Evolutionary conservation across 2,329 filamentous ascomycete genomes (phyloP).

Genomic region (Calycina marina): DNA sequence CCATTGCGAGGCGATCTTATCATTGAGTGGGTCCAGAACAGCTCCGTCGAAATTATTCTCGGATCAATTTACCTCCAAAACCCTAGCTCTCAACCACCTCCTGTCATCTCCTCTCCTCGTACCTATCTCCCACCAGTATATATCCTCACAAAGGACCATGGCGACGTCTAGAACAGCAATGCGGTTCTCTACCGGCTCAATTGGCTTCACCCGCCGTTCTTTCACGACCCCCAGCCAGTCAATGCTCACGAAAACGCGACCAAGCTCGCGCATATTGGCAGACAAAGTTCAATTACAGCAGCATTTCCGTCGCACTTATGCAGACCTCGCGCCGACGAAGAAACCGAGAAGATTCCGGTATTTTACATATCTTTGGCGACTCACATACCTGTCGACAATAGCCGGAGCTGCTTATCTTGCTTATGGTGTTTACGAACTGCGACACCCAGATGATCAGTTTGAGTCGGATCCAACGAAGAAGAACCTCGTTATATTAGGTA

Average conservation of each 20-base stretch:
- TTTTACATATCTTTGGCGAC: conserved; percentile 70
- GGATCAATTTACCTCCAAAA: no score
- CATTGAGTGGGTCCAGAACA: no score
- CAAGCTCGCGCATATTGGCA: conserved; percentile 12
- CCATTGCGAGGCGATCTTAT: no score
- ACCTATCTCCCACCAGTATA: not conserved
- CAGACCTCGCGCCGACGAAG: conserved; percentile 27
- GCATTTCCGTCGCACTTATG: conserved; percentile 30
- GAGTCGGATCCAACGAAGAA: conserved; percentile 81
- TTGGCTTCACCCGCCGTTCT: conserved; percentile 18
- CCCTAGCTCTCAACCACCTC: no score
- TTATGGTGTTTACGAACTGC: conserved; percentile 71
- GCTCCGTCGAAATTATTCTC: no score
- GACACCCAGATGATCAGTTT: conserved; percentile 67
- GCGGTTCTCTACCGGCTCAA: conserved; percentile 18
- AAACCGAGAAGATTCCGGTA: conserved; percentile 47
- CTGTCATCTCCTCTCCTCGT: no score
- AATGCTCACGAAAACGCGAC: conserved; percentile 16
- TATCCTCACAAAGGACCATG: conserved; percentile 14
- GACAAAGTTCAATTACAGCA: conserved; percentile 21
- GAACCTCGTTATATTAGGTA: conserved; percentile 90
- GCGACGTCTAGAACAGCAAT: conserved; percentile 21
- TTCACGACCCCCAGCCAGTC: conserved; percentile 16
- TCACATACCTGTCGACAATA: conserved; percentile 62
- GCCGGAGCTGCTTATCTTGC: conserved; percentile 55